Conservation (phyloP, 352 stramenopile species). For the Paralagenidium karlingii region DNA sequence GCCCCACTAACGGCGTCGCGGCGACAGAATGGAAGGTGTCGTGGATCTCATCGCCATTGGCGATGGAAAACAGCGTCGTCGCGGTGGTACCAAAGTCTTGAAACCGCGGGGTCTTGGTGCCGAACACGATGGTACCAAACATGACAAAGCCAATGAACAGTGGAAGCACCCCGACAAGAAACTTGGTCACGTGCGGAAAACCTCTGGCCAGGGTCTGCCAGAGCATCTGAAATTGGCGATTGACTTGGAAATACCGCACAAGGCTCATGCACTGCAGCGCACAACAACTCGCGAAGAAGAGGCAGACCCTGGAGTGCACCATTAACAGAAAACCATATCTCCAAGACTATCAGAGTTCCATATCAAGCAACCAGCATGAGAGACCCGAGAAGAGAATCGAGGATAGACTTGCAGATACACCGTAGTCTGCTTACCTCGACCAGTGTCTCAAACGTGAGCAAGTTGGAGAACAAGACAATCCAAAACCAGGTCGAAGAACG, state of each 20-base stretch:
- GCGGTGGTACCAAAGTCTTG: slow-evolving; percentile 42
- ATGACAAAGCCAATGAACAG: slow-evolving; percentile 79
- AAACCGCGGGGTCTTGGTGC: slow-evolving; percentile 65
- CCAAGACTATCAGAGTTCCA: slow-evolving; percentile 41
- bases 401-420: no score
- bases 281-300: slow-evolving; percentile 51
- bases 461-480: no score
- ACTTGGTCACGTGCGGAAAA: slow-evolving; percentile 57
- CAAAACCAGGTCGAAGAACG: no score
- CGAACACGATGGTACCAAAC: slow-evolving; percentile 82
- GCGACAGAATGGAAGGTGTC: slow-evolving; percentile 69
- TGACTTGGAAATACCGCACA: slow-evolving; percentile 60
- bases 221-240: slow-evolving; percentile 62
- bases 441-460: no score
- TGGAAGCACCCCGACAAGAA: slow-evolving; percentile 70
- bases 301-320: slow-evolving; percentile 35
- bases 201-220: slow-evolving; percentile 56
- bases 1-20: slow-evolving; percentile 56
- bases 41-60: slow-evolving; percentile 82
- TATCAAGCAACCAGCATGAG: no score
- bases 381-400: no score
- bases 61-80: slow-evolving; percentile 75
- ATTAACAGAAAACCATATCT: slow-evolving; percentile 33
- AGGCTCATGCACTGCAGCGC: slow-evolving; percentile 61
- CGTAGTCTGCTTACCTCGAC: no score